Base-by-base conservation (phyloP, 2,329 filamentous ascomycete species). In the Beauveria pseudobassiana region DNA sequence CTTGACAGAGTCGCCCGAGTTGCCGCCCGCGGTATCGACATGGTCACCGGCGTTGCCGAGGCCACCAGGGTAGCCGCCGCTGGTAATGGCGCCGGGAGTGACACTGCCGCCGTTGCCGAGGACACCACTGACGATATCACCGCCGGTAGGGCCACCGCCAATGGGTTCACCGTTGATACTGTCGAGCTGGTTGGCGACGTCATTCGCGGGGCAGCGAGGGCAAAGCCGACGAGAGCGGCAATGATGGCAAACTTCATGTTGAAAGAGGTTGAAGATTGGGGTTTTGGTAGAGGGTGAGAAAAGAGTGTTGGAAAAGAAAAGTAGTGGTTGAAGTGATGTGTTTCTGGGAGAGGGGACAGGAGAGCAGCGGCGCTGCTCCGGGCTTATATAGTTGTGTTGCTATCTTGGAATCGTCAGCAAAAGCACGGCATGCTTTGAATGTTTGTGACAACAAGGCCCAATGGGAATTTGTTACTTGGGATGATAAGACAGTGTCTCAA, bases 201-300 rank as follows among this genome's bases (percentile, higher is more conserved):
- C 10, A 30, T 6, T 8, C 12, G 43, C 28, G n/a, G 54, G 16
- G 43, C 42, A 18, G 54, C 54, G 42, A 48, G n/a, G 28, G 54
- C 54, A 40, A 48, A 16, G 54, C 43, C 43, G 43, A 58, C 10
- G 3, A 58, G 45, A 49, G 30, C 7, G 38, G 54, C 45, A 40
- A 58, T 20, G 24, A 58, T 48, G 30, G 54, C 45, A 20, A 58
- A 58, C 43, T 58, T 58, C 54, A 58, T 58, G 5, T 34, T 49
- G 43, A 40, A n/a, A 24, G 40, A n/a, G 28, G 9, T 38, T 53
- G 7, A 7, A 30, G 34, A 14, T 38, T 5, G 34, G 34, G 34
- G 12, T 16, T 22, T 38, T 3, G 30, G 9, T 20, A 6, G 3
- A 2, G 12, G 30, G 30, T 55, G 38, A 45, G 22, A 38, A 43